Evolutionary conservation across 495 filamentous ascomycete genomes (phyloP), one percentile per base, ranked within the genome.

Genomic region (Terfezia boudieri): DNA sequence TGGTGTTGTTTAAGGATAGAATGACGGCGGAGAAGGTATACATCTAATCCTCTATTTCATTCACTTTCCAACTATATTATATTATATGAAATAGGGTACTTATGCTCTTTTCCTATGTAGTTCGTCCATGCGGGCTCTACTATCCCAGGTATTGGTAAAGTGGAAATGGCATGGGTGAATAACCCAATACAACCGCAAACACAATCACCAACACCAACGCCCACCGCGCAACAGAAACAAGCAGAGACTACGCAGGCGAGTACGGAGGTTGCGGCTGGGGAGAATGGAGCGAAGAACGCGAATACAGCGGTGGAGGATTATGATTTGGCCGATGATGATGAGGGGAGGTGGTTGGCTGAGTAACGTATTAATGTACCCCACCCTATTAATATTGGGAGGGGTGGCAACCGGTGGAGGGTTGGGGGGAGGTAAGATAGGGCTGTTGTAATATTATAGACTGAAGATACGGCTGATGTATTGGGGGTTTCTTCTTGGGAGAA

Each of bases 1-100:
- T 83, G 65, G 75, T 96, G 54, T 76, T 76, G 2, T 98, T 96
- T 66, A 87, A 84, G 59, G 86, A 98, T 60, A 81, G 90, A 46
- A 87, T 81, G 60, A 81, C 82, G 8, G 90, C 88, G 12, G 89
- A 95, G 67, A 83, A 83, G 55, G 62, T 64, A 53, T 57, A 69
- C 61, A 32, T 32, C 26, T 59, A 55, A 49, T 49, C 41, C 43
- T 43, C 37, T 23, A 36, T 46, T 32, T 37, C 32, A 16, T 55
- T 12, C 36, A 16, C 23, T 8, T 48, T 43, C 26, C 26, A 32
- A 32, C 26, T 32, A 32, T 7, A 5, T 32, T 4, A 32, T 32
- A 43, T 35, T 23, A 20, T 53, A 20, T 53, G 46, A 49, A 36
- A 23, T 55, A 35, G 50, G 41, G 8, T 6, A 20, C 20, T 56